phyloP scores from a whole-genome alignment of 257 asterid genomes.

The Solanum bulbocastanum region DNA sequence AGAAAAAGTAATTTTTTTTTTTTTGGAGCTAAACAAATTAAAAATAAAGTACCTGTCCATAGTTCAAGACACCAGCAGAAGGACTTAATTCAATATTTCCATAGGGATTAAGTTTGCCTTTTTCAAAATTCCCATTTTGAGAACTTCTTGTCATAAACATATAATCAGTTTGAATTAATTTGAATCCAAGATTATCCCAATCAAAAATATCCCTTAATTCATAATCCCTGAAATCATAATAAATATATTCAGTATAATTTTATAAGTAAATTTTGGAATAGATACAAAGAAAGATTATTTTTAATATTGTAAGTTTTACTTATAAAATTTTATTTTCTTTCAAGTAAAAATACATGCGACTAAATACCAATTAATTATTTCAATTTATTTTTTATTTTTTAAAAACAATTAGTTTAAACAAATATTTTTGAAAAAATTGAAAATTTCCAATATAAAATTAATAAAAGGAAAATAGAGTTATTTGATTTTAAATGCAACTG shows the following conservation, averaged over 20 bases:
- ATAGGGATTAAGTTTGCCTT: constrained; percentile 41
- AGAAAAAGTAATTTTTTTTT: background rate
- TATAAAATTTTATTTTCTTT: no score
- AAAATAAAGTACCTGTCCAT: constrained; percentile 53
- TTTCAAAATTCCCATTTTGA: constrained; percentile 30
- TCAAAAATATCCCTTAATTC: constrained; percentile 27
- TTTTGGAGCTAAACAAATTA: background rate
- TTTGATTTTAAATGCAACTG: background rate
- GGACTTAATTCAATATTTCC: constrained; percentile 69
- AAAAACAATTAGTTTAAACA: background rate
- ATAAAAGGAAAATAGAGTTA: background rate
- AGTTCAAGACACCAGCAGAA: constrained; percentile 65
- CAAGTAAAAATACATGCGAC: background rate
- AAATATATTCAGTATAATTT: background rate
- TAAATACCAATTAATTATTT: background rate
- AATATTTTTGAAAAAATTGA: background rate
- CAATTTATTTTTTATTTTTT: background rate
- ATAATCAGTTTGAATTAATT: constrained; percentile 43
- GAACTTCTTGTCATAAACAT: constrained; percentile 47
- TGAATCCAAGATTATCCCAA: constrained; percentile 66
- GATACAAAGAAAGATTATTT: background rate
- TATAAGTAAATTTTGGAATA: background rate
- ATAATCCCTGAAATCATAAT: constrained; percentile 9
- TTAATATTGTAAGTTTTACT: background rate
- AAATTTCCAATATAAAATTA: background rate